phyloP scores from a whole-genome alignment of 73 alveolate species.

The Paramecium bursaria region DNA sequence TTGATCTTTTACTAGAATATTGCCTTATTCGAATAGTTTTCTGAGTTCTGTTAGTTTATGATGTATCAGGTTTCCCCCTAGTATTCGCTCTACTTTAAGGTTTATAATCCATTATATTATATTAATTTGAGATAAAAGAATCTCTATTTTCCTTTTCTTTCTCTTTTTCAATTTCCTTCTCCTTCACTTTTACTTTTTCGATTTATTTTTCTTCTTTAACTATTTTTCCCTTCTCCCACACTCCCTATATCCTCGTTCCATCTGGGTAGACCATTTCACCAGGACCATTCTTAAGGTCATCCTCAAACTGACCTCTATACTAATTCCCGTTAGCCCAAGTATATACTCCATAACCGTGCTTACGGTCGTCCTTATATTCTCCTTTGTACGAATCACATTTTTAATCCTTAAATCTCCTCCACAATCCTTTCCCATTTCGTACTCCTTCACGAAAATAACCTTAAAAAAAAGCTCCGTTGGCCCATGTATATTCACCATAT shows the following conservation, averaged over 20 bases:
- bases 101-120: too few species aligned
- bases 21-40: too few species aligned
- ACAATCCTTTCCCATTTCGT: slow-evolving; percentile 65
- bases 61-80: too few species aligned
- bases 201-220: slow-evolving; percentile 9
- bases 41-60: too few species aligned
- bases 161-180: too few species aligned
- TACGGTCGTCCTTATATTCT: slow-evolving; percentile 65
- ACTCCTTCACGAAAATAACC: slow-evolving; percentile 63
- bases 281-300: slow-evolving; percentile 66
- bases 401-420: slow-evolving; percentile 50
- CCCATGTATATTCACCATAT: slow-evolving; percentile 77
- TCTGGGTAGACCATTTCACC: slow-evolving; percentile 70
- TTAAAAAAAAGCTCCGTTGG: slow-evolving; percentile 52
- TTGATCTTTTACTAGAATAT: too few species aligned
- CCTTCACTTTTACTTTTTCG: too few species aligned
- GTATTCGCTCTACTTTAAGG: too few species aligned
- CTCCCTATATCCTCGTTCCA: slow-evolving; percentile 58
- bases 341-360: slow-evolving; percentile 66
- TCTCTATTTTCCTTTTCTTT: too few species aligned
- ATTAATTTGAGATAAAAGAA: too few species aligned
- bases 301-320: slow-evolving; percentile 30
- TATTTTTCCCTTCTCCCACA: slow-evolving; percentile 62
- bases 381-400: slow-evolving; percentile 62
- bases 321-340: slow-evolving; percentile 68